Conservation (phyloP, 2,329 filamentous ascomycete genomes). For the Xylariales sp. region DNA sequence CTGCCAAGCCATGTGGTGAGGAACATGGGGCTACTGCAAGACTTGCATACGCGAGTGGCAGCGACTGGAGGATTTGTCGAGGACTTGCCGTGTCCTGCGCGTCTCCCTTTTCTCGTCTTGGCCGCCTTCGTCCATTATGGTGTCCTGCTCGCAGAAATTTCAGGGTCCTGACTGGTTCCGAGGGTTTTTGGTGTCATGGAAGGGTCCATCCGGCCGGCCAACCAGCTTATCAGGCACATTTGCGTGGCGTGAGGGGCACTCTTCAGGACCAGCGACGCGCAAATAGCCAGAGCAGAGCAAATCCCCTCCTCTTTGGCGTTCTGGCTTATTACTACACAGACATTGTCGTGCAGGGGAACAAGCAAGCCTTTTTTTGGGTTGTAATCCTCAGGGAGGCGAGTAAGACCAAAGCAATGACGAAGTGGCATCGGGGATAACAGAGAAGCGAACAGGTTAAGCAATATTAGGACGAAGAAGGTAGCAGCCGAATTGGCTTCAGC, state of each 20-base stretch:
- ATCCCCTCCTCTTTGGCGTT: no score
- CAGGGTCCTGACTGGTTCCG: slow-evolving; percentile 17
- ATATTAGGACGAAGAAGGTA: no score
- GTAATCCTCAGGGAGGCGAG: no score
- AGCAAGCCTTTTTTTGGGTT: no score
- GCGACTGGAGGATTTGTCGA: slow-evolving; percentile 1
- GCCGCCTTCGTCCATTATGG: background rate
- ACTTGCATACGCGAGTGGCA: slow-evolving; percentile 7
- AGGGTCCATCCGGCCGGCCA: slow-evolving; percentile 5
- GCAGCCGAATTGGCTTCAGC: no score
- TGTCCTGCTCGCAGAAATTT: slow-evolving; percentile 1
- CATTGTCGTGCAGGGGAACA: no score
- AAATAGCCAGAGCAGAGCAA: no score
- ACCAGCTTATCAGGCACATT: slow-evolving; percentile 6
- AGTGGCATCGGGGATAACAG: no score
- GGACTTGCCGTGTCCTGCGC: slow-evolving; percentile 1
- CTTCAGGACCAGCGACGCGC: no score
- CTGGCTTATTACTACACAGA: no score
- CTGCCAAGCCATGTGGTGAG: slow-evolving; percentile 7
- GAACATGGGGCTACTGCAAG: slow-evolving; percentile 7
- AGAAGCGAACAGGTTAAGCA: no score
- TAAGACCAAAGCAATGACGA: no score
- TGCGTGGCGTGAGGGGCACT: slow-evolving; percentile 6
- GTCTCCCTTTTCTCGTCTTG: background rate
- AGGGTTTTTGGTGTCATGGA: slow-evolving; percentile 2